Base-by-base conservation (phyloP, 352 stramenopile genomes). In the Saprolegnia diclina region DNA sequence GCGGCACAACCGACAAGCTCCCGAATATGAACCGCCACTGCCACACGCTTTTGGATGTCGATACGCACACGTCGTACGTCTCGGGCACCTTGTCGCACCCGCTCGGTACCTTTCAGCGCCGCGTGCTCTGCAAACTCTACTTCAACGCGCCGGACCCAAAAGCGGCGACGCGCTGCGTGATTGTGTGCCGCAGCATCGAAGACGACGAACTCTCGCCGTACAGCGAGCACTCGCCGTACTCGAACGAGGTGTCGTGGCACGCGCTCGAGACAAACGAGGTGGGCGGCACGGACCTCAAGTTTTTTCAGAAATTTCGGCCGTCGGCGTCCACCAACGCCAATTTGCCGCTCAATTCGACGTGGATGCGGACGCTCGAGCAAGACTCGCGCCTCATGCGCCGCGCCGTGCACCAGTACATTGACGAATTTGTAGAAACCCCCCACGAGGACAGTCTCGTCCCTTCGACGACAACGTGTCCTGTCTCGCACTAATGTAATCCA, bases 291-390 rank as follows among this genome's bases (percentile, higher is more conserved):
- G 35, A 59, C 35, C 35, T 59, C 24, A 59, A 59, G 35, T 59
- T 59, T n/a, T 59, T 59, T 59, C 52, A 59, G 19, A 59, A 59
- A 59, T 59, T 59, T 9, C 52, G 52, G 24, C 52, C 52, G 19
- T 59, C 52, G 24, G 16, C 24, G 35, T 59, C 4, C 4, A 59
- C 52, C 16, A 2, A 59, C 13, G 16, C 13, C 24, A n/a, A 14
- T 10, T 29, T 54, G n/a, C 52, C 52, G 35, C 16, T 42, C 11
- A 59, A 18, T 59, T n/a, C 52, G 13, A 16, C 13, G 13, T 59
- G 52, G 52, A 59, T 40, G 35, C 52, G 11, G 19, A 59, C 52
- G 24, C 52, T 59, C 13, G 52, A 59, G 52, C 52, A 59, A 16
- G 52, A 59, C 35, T 59, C 52, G 11, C 24, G 19, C 11, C 52